Conservation (phyloP, 345 rosid genomes). For the Citrus unshiu region DNA sequence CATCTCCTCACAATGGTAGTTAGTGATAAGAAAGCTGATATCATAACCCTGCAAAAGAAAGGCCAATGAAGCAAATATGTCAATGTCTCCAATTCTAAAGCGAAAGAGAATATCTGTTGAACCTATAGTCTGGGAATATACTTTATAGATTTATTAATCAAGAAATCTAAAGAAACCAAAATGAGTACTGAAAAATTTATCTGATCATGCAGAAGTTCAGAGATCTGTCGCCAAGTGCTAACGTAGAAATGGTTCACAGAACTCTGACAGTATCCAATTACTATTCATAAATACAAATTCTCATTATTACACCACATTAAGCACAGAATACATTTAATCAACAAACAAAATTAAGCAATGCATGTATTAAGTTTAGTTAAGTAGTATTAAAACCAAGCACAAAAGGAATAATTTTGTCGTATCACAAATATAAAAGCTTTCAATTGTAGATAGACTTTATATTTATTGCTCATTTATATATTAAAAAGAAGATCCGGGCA, state of each 20-base stretch:
- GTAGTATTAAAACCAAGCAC: not conserved
- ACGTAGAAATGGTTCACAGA: not conserved
- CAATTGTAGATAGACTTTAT: not conserved
- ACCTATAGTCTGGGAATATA: not conserved
- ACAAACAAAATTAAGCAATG: not conserved
- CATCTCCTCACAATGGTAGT: slow-evolving; percentile 98
- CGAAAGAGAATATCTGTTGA: not conserved
- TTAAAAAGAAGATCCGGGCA: not conserved
- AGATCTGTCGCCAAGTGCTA: not conserved
- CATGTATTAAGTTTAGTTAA: not conserved
- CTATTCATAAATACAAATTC: not conserved
- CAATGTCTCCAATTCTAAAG: not conserved
- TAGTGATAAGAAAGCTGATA: slow-evolving; percentile 93
- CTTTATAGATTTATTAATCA: not conserved
- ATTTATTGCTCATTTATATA: not conserved
- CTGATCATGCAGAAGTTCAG: not conserved
- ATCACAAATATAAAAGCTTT: not conserved
- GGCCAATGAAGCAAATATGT: slow-evolving; percentile 1
- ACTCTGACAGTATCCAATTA: not conserved
- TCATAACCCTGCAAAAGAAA: slow-evolving; percentile 78
- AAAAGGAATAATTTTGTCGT: not conserved
- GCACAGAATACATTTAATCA: not conserved
- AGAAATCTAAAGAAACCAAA: not conserved
- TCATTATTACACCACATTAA: not conserved
- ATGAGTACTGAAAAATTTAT: not conserved